phyloP scores from a whole-genome alignment of 208 protist genomes.

The Trypanosoma avium region DNA sequence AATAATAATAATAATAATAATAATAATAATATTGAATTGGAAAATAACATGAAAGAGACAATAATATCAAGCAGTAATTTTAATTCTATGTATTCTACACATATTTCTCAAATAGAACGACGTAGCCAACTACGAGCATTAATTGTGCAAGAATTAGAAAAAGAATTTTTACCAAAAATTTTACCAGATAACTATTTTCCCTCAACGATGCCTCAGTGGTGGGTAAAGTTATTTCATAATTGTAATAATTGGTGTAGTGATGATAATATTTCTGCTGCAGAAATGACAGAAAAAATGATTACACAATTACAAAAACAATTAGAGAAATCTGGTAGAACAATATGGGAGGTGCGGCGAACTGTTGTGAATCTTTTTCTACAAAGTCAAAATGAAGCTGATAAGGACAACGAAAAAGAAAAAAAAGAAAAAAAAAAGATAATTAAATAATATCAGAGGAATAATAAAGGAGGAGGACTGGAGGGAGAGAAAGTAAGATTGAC shows the following conservation, averaged over 20 bases:
- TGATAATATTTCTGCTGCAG: conserved; percentile 13
- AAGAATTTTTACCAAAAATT: conserved; percentile 17
- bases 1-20: too few relatives aligned
- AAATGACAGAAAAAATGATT: conserved; percentile 23
- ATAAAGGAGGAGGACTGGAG: too few relatives aligned
- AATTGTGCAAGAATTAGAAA: conserved; percentile 23
- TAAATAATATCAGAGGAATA: not conserved
- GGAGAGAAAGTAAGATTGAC: too few relatives aligned
- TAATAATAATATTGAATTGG: too few relatives aligned
- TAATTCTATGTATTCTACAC: too few relatives aligned
- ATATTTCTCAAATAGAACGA: too few relatives aligned
- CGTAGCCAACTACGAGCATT: conserved; percentile 16
- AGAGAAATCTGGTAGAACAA: not conserved
- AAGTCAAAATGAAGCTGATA: not conserved
- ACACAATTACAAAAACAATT: conserved; percentile 8
- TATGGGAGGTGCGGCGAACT: conserved; percentile 5
- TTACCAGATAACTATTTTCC: conserved; percentile 32
- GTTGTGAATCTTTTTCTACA: too few relatives aligned
- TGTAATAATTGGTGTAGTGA: conserved; percentile 26
- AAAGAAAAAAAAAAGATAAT: not conserved
- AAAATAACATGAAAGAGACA: too few relatives aligned
- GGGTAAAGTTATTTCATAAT: conserved; percentile 23
- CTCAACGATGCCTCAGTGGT: conserved; percentile 27
- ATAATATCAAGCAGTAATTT: too few relatives aligned
- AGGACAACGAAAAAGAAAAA: too few relatives aligned